These are phyloP conservation scores for Fonsecaea pedrosoi DNA, from an alignment of 2,329 filamentous ascomycete genomes.

Conservation along the genomic window DNA sequence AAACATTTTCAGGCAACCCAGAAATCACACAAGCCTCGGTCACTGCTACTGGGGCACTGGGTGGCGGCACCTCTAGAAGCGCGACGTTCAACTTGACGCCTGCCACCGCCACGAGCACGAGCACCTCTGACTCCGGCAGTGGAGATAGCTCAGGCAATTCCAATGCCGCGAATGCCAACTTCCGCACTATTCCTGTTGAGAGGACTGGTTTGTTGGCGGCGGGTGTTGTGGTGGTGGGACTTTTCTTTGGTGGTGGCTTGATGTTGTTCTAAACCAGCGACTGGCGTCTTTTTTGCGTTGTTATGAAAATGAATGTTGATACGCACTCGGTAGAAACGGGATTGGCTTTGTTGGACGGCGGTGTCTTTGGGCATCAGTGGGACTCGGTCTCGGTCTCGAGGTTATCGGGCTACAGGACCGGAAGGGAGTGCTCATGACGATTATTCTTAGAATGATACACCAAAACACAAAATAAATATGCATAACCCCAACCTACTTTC, in stretches of 20 bases:
- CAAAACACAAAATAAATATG: neutral
- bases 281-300: neutral
- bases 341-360: neutral
- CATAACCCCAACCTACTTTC: neutral
- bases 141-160: slow-evolving; percentile 18
- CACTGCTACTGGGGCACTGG: slow-evolving; percentile 28
- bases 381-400: neutral
- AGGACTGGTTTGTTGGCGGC: slow-evolving; percentile 15
- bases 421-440: neutral
- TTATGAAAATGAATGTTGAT: neutral
- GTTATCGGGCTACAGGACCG: neutral
- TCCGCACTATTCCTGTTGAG: slow-evolving; percentile 26
- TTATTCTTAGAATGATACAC: neutral
- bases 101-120: slow-evolving; percentile 19
- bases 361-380: neutral
- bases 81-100: slow-evolving; percentile 37
- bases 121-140: slow-evolving; percentile 19
- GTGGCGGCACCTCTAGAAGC: slow-evolving; percentile 25
- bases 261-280: slow-evolving; percentile 27
- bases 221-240: slow-evolving; percentile 23
- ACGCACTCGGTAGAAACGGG: neutral
- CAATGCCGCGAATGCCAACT: slow-evolving; percentile 27
- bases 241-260: slow-evolving; percentile 34
- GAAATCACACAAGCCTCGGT: slow-evolving; percentile 28
- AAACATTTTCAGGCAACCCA: slow-evolving; percentile 41